A percentile compares a stretch with the other conserved stretches of the same genome.
phyloP scores from a whole-genome alignment of 352 stramenopile species.

The Phytophthora colocasiae region DNA sequence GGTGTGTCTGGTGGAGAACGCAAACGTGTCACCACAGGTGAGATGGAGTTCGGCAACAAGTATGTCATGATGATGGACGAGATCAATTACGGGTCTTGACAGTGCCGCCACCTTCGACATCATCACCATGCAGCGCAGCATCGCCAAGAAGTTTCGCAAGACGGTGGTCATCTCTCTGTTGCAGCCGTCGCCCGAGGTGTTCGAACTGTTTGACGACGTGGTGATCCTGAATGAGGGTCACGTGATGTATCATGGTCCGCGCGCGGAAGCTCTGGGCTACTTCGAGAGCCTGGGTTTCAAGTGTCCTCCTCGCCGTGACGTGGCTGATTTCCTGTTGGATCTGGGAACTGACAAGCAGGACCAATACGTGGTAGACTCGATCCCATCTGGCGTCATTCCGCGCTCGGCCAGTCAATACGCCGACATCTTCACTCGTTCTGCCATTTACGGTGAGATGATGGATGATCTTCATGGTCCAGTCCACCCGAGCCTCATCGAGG shows the following conservation, averaged over 20 bases:
- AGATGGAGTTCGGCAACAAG: constrained; percentile 89
- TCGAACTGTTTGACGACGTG: constrained; percentile 93
- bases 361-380: constrained; percentile 34
- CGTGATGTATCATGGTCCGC: constrained; percentile 88
- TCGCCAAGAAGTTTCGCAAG: constrained; percentile 57
- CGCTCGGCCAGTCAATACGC: constrained; percentile 38
- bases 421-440: constrained; percentile 18
- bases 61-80: constrained; percentile 88
- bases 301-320: constrained; percentile 70
- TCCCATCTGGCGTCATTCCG: constrained; percentile 1
- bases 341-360: constrained; percentile 50
- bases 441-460: no score
- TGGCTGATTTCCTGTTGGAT: constrained; percentile 92
- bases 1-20: constrained; percentile 79
- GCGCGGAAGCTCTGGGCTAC: constrained; percentile 70
- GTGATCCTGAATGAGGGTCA: constrained; percentile 91
- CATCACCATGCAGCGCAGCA: constrained; percentile 50
- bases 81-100: constrained; percentile 71
- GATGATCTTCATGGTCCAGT: constrained; percentile 21
- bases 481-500: constrained; percentile 7
- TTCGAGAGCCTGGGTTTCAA: constrained; percentile 81
- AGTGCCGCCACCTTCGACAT: constrained; percentile 76
- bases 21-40: constrained; percentile 77
- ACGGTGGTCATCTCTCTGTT: constrained; percentile 84
- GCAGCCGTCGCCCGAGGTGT: constrained; percentile 93